A percentile compares a stretch with the other conserved stretches of the same genome.
phyloP scores from a whole-genome alignment of 176 grass and related monocot genomes.

The Carex myosuroides region DNA sequence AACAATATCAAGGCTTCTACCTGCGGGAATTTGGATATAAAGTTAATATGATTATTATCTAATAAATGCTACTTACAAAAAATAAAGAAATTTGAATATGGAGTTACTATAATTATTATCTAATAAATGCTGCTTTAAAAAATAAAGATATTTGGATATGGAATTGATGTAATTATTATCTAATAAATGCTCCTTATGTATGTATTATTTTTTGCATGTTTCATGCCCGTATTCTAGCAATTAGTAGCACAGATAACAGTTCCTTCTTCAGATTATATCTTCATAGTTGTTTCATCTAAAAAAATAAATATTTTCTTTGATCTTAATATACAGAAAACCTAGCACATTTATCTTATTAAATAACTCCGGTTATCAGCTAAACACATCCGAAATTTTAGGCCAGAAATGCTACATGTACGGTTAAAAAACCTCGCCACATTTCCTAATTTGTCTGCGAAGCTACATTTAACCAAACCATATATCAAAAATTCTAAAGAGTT shows the following conservation, averaged over 20 bases:
- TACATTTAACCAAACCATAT: neutral
- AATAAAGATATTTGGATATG: neutral
- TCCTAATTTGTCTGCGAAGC: neutral
- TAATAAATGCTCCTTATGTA: constrained; percentile 10
- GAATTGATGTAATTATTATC: neutral
- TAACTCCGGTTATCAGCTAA: neutral
- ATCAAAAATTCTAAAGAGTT: neutral
- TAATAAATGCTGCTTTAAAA: too few relatives aligned
- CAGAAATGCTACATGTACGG: neutral
- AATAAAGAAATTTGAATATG: neutral
- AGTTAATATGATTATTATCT: neutral
- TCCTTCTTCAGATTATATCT: neutral
- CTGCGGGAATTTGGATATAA: neutral
- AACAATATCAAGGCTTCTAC: neutral
- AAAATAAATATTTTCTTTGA: neutral
- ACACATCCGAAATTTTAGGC: neutral
- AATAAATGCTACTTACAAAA: neutral
- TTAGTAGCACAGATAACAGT: neutral
- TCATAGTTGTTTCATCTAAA: too few relatives aligned
- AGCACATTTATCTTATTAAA: neutral
- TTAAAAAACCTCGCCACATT: neutral
- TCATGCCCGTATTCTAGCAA: neutral
- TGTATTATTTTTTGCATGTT: neutral
- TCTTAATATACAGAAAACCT: neutral
- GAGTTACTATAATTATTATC: neutral